Evolutionary conservation across 225 moss, liverwort and hornwort species (phyloP), one percentile per base, ranked within the genome.

Genomic region (Straminergon stramineum): DNA sequence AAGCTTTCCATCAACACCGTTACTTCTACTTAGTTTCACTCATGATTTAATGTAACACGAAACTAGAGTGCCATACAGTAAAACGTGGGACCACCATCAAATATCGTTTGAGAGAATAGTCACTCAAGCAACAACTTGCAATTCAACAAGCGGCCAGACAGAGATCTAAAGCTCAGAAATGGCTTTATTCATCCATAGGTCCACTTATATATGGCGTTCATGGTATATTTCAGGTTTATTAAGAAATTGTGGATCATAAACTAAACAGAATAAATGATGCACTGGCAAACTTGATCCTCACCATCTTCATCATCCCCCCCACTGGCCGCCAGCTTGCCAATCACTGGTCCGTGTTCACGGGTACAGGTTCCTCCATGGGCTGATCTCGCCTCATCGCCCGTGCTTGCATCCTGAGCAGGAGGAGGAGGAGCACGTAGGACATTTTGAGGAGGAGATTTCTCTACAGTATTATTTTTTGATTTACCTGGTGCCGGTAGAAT

Each of bases 271-370:
- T 15, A 35, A 70, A 70, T 22, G 57, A 57, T 31, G 41, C 57
- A 71, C 13, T 41, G 19, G 9, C 28, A 68, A 37, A 56, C 55
- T 80, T 27, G 70, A 30, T 84, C 65, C 92, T 90, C 83, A 92
- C 92, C 91, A 65, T 87, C 89, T 77, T 88, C 85, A 88, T 83
- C 91, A 85, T 91, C 91, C 55, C 90, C 94, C 41, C 92, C 92
- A 53, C 65, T 88, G 52, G 90, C 91, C 41, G 79, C 85, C 90
- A 91, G 61, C 32, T 39, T 90, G n/a, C 86, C 90, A 66, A 89
- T 89, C 90, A 94, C 91, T 8, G 92, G 94, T 77, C 88, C 92
- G 77, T 69, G 80, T 51, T 94, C 90, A 39, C 68, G 75, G 68
- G 86, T 92, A 58, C 92, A 94, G 37, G 81, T 91, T 61, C 90